phyloP scores from a whole-genome alignment of 2,329 filamentous ascomycete genomes.

The Cytospora piceicola region DNA sequence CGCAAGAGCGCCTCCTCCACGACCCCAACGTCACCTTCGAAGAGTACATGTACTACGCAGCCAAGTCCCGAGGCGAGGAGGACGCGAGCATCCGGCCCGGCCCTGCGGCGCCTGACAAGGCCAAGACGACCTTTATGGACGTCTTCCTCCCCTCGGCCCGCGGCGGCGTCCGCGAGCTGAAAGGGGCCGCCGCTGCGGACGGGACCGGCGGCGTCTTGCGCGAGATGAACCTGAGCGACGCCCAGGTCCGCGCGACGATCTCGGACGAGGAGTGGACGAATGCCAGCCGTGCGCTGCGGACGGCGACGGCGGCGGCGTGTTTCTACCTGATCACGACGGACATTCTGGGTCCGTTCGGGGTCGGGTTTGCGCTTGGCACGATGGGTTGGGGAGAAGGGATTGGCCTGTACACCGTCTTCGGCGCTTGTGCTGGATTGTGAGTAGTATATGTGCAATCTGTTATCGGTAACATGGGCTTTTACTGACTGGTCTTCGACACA shows the following conservation, averaged over 20 bases:
- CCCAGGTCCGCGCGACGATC: constrained; percentile 20
- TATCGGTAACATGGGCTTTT: neutral
- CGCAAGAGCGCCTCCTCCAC: constrained; percentile 26
- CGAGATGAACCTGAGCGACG: constrained; percentile 28
- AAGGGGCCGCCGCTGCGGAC: constrained; percentile 4
- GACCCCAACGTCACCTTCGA: constrained; percentile 27
- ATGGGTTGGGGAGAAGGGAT: constrained; percentile 43
- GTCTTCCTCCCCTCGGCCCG: constrained; percentile 23
- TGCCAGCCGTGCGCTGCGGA: constrained; percentile 44
- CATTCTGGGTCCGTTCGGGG: constrained; percentile 47
- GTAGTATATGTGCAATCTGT: constrained; percentile 32
- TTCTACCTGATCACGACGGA: constrained; percentile 53
- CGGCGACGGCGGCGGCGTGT: constrained; percentile 47
- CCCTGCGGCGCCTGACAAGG: neutral
- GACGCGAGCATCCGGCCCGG: constrained; percentile 3
- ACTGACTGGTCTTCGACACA: neutral
- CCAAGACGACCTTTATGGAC: constrained; percentile 18
- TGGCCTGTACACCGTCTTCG: constrained; percentile 49
- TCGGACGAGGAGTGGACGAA: constrained; percentile 29
- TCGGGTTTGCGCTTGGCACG: constrained; percentile 37
- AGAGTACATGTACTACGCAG: constrained; percentile 31
- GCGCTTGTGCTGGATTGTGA: constrained; percentile 40
- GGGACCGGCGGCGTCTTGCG: constrained; percentile 16
- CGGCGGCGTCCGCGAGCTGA: constrained; percentile 19
- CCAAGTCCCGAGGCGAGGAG: constrained; percentile 24